These are phyloP conservation scores for Verticillium albo-atrum DNA, from an alignment of 2,329 filamentous ascomycete genomes.

Conservation along the genomic window DNA sequence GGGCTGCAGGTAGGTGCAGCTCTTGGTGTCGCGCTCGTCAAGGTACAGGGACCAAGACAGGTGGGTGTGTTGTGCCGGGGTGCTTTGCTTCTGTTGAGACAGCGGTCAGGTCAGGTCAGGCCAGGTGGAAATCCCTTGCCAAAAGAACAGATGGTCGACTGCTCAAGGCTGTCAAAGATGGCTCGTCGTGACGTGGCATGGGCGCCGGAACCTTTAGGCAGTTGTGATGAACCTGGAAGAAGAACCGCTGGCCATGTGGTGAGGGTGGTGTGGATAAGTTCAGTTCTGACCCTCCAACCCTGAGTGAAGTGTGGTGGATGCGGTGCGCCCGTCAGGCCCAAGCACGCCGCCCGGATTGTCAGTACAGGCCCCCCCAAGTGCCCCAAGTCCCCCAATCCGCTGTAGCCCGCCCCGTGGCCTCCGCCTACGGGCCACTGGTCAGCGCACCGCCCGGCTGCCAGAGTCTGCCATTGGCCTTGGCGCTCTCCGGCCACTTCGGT, in stretches of 20 bases:
- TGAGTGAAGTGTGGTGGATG: no score
- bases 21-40: neutral
- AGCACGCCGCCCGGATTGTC: neutral
- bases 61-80: neutral
- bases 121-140: neutral
- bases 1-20: neutral
- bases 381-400: neutral
- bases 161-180: neutral
- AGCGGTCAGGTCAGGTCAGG: neutral
- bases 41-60: neutral
- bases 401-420: no score
- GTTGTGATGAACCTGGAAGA: neutral
- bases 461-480: neutral
- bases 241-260: neutral
- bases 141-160: neutral
- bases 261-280: neutral
- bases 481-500: neutral
- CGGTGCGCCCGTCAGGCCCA: neutral
- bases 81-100: neutral
- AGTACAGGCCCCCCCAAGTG: neutral
- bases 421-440: neutral
- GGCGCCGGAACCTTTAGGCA: neutral
- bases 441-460: neutral
- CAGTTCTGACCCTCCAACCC: no score
- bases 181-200: neutral